Evolutionary conservation across 2,329 filamentous ascomycete genomes (phyloP).

Genomic region (Clonostachys chloroleuca): DNA sequence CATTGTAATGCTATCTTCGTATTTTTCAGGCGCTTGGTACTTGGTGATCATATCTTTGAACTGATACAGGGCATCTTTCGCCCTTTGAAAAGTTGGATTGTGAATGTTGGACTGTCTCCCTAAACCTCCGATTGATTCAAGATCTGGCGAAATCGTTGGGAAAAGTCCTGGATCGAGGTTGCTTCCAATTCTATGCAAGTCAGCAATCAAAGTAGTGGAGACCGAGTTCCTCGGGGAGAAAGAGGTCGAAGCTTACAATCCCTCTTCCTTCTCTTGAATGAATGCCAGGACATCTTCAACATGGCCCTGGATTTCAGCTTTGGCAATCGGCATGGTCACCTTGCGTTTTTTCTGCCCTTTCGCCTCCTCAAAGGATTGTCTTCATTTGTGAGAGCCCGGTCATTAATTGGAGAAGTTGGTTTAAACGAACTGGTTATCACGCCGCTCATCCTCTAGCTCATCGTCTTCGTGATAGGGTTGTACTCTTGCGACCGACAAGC

Average conservation of each 20-base stretch:
- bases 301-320: slow-evolving; percentile 1
- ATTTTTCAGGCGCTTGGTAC: slow-evolving; percentile 1
- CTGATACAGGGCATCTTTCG: neutral
- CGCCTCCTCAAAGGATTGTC: neutral
- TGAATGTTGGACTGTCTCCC: neutral
- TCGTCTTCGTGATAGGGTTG: neutral
- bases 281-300: neutral
- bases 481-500: too few relatives aligned
- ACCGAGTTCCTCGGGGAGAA: too few relatives aligned
- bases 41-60: neutral
- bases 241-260: neutral
- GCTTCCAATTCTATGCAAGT: too few relatives aligned
- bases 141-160: too few relatives aligned
- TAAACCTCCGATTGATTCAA: too few relatives aligned
- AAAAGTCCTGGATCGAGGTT: too few relatives aligned
- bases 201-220: too few relatives aligned
- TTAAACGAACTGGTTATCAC: neutral
- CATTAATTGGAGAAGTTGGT: neutral
- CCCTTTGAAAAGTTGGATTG: neutral
- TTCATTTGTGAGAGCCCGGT: neutral
- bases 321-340: neutral
- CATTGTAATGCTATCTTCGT: slow-evolving; percentile 9
- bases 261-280: neutral
- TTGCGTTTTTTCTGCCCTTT: neutral
- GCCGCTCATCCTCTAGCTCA: neutral